These are phyloP conservation scores for Annulohypoxylon bovei DNA, from an alignment of 495 filamentous ascomycete species.

Conservation along the genomic window DNA sequence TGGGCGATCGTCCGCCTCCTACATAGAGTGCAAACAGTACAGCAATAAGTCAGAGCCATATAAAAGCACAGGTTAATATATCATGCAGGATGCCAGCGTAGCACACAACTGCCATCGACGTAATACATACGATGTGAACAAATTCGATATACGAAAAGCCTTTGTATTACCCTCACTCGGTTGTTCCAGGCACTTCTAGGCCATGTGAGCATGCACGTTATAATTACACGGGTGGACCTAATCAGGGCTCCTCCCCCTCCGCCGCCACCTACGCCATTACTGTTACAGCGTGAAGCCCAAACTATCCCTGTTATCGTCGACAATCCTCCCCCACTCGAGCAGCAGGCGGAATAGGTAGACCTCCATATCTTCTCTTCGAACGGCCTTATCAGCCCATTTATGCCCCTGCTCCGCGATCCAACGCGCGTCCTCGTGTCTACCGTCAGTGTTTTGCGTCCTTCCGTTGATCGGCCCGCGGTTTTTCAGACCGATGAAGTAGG, in stretches of 20 bases:
- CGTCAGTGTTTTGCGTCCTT: constrained; percentile 53
- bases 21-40: neutral
- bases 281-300: constrained; percentile 58
- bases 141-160: neutral
- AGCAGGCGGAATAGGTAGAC: constrained; percentile 82
- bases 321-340: constrained; percentile 76
- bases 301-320: constrained; percentile 69
- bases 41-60: neutral
- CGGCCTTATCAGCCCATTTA: constrained; percentile 69
- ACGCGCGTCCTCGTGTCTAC: constrained; percentile 51
- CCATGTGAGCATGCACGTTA: neutral
- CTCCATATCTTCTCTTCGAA: constrained; percentile 84
- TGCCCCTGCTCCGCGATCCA: constrained; percentile 74
- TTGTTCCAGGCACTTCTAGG: neutral
- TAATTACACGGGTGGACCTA: neutral
- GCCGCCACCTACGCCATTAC: neutral
- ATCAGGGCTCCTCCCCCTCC: neutral
- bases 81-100: neutral
- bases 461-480: constrained; percentile 55
- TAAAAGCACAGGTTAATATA: too few relatives aligned
- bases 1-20: too few relatives aligned
- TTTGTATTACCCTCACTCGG: neutral
- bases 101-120: neutral
- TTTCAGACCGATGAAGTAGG: constrained; percentile 66
- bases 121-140: neutral